phyloP scores from a whole-genome alignment of 2,329 filamentous ascomycete species.

The Aspergillus puulaauensis region DNA sequence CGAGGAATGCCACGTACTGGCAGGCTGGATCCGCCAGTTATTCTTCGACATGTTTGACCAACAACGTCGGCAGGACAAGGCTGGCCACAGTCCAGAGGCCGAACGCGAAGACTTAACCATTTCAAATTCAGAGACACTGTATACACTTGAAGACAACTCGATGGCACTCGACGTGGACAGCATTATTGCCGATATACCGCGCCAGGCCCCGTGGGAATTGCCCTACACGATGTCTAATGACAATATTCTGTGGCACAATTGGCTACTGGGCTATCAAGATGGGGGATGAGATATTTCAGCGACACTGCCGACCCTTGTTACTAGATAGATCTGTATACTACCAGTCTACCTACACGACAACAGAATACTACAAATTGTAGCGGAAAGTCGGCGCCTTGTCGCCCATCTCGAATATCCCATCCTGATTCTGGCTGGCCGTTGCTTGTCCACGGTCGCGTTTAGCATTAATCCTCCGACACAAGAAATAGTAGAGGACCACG shows the following conservation, averaged over 20 bases:
- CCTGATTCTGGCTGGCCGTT: background rate
- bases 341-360: background rate
- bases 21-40: no score
- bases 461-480: constrained; percentile 11
- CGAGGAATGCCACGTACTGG: no score
- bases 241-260: background rate
- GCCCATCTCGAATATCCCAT: constrained; percentile 11
- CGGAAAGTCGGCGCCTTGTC: constrained; percentile 11
- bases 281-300: background rate
- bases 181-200: background rate
- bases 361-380: background rate
- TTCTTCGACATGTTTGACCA: no score
- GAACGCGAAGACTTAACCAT: no score
- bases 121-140: no score
- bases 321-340: background rate
- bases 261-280: background rate
- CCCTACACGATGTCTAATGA: background rate
- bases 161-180: background rate
- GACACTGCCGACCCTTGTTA: background rate
- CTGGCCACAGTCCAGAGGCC: no score
- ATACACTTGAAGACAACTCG: no score
- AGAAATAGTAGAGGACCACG: constrained; percentile 8
- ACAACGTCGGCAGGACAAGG: no score
- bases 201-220: background rate
- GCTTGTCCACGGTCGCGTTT: background rate